These are phyloP conservation scores for Xylariaceae sp. DNA, from an alignment of 2,329 filamentous ascomycete species.

Conservation along the genomic window DNA sequence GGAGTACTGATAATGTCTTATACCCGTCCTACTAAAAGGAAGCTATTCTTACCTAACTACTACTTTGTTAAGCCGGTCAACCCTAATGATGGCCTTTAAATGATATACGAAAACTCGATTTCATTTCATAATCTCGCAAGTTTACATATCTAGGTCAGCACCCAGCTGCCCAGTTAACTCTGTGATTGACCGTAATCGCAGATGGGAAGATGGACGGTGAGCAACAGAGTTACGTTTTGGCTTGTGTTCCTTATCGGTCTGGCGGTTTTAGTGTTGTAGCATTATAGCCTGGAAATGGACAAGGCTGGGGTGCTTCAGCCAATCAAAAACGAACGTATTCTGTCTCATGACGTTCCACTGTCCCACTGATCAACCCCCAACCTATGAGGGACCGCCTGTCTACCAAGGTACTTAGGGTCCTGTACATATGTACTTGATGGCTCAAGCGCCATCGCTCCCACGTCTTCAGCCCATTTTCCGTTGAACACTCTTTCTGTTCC, in stretches of 20 bases:
- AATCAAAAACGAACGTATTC: conserved; percentile 9
- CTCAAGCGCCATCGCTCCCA: conserved; percentile 1
- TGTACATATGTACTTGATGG: no score
- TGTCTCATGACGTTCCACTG: conserved; percentile 28
- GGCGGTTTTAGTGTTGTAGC: neutral
- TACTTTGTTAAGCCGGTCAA: conserved; percentile 9
- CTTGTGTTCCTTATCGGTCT: neutral
- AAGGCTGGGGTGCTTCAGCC: conserved; percentile 17
- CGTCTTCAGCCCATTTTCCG: conserved; percentile 18
- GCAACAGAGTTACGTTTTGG: no score
- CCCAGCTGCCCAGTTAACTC: no score
- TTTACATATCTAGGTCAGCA: no score
- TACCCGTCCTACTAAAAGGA: conserved; percentile 16
- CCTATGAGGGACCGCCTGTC: neutral
- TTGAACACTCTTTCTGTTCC: conserved; percentile 13
- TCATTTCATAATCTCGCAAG: no score
- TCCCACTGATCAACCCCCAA: conserved; percentile 21
- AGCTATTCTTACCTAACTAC: neutral
- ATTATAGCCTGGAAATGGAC: conserved; percentile 11
- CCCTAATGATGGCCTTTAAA: conserved; percentile 1
- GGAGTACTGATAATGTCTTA: conserved; percentile 16
- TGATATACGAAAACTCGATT: neutral
- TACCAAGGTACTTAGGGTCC: neutral
- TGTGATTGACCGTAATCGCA: no score
- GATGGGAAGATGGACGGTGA: neutral